phyloP scores from a whole-genome alignment of 495 filamentous ascomycete genomes.

The Neurospora hispaniola region DNA sequence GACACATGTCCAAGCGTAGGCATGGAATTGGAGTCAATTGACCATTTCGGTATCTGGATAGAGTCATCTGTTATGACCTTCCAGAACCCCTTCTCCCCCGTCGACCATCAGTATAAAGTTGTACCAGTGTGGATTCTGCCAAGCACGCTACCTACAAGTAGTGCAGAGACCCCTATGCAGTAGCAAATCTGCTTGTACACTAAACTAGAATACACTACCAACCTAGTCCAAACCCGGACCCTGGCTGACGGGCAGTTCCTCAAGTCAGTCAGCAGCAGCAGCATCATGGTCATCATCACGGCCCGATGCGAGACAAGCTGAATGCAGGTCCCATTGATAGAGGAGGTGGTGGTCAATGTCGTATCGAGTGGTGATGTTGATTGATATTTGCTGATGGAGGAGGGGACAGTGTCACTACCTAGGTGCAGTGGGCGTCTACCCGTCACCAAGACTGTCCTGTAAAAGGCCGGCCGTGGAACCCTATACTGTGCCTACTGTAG shows the following conservation, averaged over 20 bases:
- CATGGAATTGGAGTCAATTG: too few relatives aligned
- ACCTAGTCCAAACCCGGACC: background rate
- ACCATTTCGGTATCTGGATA: background rate
- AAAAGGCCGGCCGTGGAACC: too few relatives aligned
- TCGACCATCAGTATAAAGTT: background rate
- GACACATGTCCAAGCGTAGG: too few relatives aligned
- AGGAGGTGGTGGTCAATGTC: background rate
- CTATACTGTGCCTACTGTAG: background rate
- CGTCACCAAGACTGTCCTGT: background rate
- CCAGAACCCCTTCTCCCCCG: background rate
- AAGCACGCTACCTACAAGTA: background rate
- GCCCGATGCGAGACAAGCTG: background rate
- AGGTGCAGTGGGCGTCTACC: background rate
- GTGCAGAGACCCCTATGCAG: background rate
- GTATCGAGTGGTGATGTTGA: background rate
- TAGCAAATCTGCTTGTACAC: background rate
- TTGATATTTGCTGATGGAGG: background rate
- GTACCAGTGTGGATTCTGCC: background rate
- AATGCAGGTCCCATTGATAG: background rate
- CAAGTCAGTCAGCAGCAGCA: background rate
- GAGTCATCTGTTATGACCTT: background rate
- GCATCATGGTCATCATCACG: background rate
- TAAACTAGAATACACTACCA: too few relatives aligned
- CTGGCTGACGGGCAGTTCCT: background rate
- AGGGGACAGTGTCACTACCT: background rate